Evolutionary conservation across 2,329 filamentous ascomycete species (phyloP).

Genomic region (Nigrospora sphaerica): DNA sequence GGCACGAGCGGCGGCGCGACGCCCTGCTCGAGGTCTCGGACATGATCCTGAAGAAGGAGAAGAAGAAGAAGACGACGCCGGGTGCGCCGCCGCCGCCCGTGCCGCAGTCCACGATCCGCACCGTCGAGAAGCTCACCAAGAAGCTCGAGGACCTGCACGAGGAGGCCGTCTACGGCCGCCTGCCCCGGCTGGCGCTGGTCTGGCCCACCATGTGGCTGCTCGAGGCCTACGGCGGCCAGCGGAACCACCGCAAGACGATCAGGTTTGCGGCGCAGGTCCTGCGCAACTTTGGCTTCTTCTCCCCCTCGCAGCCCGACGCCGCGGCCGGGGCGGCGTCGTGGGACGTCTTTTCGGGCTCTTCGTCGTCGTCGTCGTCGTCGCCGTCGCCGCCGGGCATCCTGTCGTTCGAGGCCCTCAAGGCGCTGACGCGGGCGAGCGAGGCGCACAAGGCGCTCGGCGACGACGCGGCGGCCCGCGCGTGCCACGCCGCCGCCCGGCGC

Average conservation of each 20-base stretch:
- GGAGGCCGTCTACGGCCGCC: constrained; percentile 15
- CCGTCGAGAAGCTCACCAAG: constrained; percentile 20
- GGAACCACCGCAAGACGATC: constrained; percentile 24
- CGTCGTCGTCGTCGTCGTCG: no score
- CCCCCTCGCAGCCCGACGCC: background rate
- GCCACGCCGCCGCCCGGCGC: constrained; percentile 18
- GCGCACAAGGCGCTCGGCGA: constrained; percentile 21
- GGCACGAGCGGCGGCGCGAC: constrained; percentile 8
- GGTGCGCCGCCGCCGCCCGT: constrained; percentile 9
- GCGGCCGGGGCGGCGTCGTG: constrained; percentile 5
- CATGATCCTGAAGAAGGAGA: constrained; percentile 10
- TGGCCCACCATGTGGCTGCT: constrained; percentile 28
- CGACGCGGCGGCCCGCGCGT: constrained; percentile 15
- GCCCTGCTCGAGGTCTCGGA: background rate
- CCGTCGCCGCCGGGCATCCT: constrained; percentile 14
- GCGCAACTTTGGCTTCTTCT: constrained; percentile 24
- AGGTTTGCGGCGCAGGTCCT: constrained; percentile 20
- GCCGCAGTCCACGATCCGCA: constrained; percentile 23
- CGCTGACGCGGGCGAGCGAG: constrained; percentile 20
- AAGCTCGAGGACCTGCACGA: constrained; percentile 26
- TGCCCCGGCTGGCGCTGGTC: constrained; percentile 26
- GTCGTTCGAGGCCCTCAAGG: constrained; percentile 26
- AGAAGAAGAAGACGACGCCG: constrained; percentile 2
- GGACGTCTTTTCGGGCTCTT: constrained; percentile 13
- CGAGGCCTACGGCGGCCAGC: constrained; percentile 21